Evolutionary conservation across 352 stramenopile genomes (phyloP).

Genomic region (Phytophthora foliorum): DNA sequence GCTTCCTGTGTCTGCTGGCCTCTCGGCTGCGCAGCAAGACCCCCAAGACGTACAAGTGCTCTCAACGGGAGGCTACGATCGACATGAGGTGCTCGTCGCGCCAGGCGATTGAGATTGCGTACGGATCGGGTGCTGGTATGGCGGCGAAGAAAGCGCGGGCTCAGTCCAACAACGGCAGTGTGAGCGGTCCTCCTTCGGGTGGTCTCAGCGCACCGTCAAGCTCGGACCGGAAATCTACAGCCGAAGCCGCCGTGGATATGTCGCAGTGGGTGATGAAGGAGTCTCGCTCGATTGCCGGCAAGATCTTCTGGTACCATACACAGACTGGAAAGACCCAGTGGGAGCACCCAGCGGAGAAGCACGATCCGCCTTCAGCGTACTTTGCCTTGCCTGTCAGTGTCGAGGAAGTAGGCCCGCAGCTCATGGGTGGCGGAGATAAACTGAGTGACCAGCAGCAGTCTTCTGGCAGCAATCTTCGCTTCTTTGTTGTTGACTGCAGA

Average conservation of each 20-base stretch:
- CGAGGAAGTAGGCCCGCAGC: constrained; percentile 70
- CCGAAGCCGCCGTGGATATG: constrained; percentile 73
- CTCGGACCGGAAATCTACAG: constrained; percentile 42
- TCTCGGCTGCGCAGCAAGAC: constrained; percentile 68
- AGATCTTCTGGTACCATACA: constrained; percentile 85
- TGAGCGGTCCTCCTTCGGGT: constrained; percentile 26
- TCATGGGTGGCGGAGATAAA: constrained; percentile 72
- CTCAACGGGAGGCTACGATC: constrained; percentile 46
- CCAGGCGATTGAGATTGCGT: constrained; percentile 67
- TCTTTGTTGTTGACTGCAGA: constrained; percentile 85
- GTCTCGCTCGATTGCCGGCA: constrained; percentile 74
- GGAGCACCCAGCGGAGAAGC: constrained; percentile 77
- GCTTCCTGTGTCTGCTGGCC: constrained; percentile 72
- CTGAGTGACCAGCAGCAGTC: constrained; percentile 35
- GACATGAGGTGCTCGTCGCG: constrained; percentile 62
- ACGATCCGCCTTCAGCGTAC: constrained; percentile 62
- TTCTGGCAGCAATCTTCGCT: constrained; percentile 43
- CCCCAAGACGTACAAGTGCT: constrained; percentile 73
- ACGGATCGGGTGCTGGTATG: constrained; percentile 42
- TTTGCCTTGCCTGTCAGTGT: constrained; percentile 79
- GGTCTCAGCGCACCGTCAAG: constrained; percentile 26
- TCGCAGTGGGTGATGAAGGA: constrained; percentile 84
- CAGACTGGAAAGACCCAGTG: constrained; percentile 82
- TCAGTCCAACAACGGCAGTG: constrained; percentile 30
- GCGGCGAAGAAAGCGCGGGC: constrained; percentile 28